These are phyloP conservation scores for Diaporthe sp. DNA, from an alignment of 2,329 filamentous ascomycete genomes.

Conservation along the genomic window DNA sequence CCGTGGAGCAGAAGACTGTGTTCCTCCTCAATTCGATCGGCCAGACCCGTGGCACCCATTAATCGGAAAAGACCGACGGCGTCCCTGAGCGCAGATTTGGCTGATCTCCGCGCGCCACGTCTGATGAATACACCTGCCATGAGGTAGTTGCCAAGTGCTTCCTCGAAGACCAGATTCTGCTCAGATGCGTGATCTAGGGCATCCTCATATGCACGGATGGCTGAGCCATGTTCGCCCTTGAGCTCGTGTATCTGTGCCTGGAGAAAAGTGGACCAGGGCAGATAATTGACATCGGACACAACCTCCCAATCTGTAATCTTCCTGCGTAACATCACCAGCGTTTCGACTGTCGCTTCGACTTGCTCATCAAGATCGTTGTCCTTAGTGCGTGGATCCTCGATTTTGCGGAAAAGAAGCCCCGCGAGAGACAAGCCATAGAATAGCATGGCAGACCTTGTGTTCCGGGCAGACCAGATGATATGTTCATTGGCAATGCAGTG, in stretches of 20 bases:
- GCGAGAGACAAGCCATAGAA: conserved; percentile 71
- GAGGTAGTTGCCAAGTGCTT: conserved; percentile 79
- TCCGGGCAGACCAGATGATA: conserved; percentile 71
- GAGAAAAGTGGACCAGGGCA: conserved; percentile 76
- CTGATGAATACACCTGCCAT: conserved; percentile 80
- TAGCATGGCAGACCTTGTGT: conserved; percentile 68
- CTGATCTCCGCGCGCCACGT: conserved; percentile 74
- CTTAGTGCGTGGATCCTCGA: conserved; percentile 60
- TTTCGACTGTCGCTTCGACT: conserved; percentile 61
- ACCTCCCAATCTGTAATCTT: conserved; percentile 74
- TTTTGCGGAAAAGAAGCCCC: conserved; percentile 62
- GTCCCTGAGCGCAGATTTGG: conserved; percentile 76
- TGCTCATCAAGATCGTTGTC: conserved; percentile 58
- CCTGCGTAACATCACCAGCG: conserved; percentile 67
- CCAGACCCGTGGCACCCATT: conserved; percentile 77
- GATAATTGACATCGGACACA: conserved; percentile 78
- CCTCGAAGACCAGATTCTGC: conserved; percentile 76
- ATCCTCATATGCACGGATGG: conserved; percentile 76
- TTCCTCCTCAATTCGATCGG: conserved; percentile 75
- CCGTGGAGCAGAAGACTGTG: conserved; percentile 77
- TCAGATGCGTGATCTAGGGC: conserved; percentile 79
- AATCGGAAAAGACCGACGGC: conserved; percentile 76
- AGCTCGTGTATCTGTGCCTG: conserved; percentile 78
- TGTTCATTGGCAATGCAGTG: conserved; percentile 60
- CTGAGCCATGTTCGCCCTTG: conserved; percentile 65